Conservation (phyloP, 78 protist genomes). For the Polysphondylium violaceum region DNA sequence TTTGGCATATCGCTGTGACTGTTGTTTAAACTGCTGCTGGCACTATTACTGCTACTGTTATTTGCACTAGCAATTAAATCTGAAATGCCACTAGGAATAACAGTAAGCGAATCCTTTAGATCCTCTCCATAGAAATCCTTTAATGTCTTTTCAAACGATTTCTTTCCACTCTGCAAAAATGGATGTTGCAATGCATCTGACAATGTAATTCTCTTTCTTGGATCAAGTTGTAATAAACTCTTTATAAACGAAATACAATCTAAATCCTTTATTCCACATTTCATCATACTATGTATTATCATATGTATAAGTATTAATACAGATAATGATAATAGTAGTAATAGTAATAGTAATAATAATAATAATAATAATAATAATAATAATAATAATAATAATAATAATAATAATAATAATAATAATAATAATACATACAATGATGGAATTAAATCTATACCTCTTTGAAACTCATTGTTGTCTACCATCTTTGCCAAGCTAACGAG, state of each 20-base stretch:
- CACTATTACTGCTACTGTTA: background rate
- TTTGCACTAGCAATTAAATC: background rate
- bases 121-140: conserved; percentile 10
- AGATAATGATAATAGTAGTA: too few relatives aligned
- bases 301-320: too few relatives aligned
- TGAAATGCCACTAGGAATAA: conserved; percentile 12
- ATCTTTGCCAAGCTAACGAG: conserved; percentile 46
- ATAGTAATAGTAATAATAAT: too few relatives aligned
- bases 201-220: conserved; percentile 39
- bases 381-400: too few relatives aligned
- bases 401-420: too few relatives aligned
- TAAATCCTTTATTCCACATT: conserved; percentile 24
- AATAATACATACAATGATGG: conserved; percentile 17
- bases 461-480: conserved; percentile 59
- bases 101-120: background rate
- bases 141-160: conserved; percentile 7
- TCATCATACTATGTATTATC: conserved; percentile 4
- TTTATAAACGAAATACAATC: conserved; percentile 31
- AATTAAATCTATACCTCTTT: conserved; percentile 42
- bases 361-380: too few relatives aligned
- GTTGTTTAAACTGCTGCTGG: background rate
- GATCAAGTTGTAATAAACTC: background rate
- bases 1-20: background rate
- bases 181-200: conserved; percentile 48
- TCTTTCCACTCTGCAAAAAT: conserved; percentile 28